A percentile compares a stretch with the other conserved stretches of the same genome.
These are phyloP conservation scores for Phycomyces nitens DNA, from an alignment of 192 early-diverging fungal species.

Conservation along the genomic window DNA sequence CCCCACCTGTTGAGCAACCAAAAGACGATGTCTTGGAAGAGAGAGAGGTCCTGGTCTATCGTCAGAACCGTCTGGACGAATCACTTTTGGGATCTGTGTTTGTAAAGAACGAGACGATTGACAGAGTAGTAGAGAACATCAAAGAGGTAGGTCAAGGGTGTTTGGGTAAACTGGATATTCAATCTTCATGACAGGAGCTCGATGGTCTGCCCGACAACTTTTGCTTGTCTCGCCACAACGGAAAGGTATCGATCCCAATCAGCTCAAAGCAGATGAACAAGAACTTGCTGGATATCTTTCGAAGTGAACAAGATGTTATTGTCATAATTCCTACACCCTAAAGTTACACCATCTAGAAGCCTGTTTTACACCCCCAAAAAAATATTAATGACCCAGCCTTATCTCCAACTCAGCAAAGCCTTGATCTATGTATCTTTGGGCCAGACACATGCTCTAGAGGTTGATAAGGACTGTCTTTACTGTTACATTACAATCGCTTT, in stretches of 20 bases:
- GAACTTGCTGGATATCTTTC: slow-evolving; percentile 49
- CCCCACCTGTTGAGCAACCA: too few species aligned
- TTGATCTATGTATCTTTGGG: too few species aligned
- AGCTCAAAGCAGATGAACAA: slow-evolving; percentile 55
- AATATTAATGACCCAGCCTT: too few species aligned
- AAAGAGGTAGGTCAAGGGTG: slow-evolving; percentile 33
- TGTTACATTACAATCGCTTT: not conserved
- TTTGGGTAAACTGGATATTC: too few species aligned
- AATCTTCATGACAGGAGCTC: slow-evolving; percentile 44
- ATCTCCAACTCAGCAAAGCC: too few species aligned
- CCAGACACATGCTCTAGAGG: not conserved
- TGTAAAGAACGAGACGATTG: slow-evolving; percentile 45
- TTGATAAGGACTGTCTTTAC: slow-evolving; percentile 1
- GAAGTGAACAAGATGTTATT: slow-evolving; percentile 50
- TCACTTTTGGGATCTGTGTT: slow-evolving; percentile 60
- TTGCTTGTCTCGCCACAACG: slow-evolving; percentile 50
- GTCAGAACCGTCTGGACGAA: slow-evolving; percentile 37
- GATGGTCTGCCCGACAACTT: slow-evolving; percentile 52
- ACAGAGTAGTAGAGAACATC: slow-evolving; percentile 34
- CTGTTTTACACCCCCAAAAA: too few species aligned
- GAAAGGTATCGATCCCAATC: slow-evolving; percentile 55
- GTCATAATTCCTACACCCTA: slow-evolving; percentile 24
- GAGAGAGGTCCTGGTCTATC: slow-evolving; percentile 56
- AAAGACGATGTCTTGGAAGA: too few species aligned
- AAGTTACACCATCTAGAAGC: not conserved